Conservation (phyloP, 805 yeast species). For the Peterozyma xylosa region DNA sequence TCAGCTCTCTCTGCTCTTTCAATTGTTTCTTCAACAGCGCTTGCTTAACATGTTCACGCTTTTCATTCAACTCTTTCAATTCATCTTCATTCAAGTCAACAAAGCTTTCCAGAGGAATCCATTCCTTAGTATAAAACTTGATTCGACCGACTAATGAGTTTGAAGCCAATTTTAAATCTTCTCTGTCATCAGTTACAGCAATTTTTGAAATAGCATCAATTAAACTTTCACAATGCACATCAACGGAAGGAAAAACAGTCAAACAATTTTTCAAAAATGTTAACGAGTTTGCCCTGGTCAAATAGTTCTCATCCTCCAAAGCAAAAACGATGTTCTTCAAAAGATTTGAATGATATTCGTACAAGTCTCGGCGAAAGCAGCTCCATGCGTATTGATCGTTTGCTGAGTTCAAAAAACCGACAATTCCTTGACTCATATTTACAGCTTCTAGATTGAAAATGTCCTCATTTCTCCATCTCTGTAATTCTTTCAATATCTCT, state of each 20-base stretch:
- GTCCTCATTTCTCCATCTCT: conserved; percentile 31
- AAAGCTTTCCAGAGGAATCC: conserved; percentile 53
- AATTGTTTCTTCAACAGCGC: conserved; percentile 12
- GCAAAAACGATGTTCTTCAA: conserved; percentile 34
- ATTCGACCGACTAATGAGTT: conserved; percentile 64
- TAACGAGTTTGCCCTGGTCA: conserved; percentile 74
- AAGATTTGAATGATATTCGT: conserved; percentile 47
- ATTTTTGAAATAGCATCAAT: conserved; percentile 39
- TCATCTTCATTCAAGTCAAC: conserved; percentile 40
- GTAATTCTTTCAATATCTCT: conserved; percentile 41
- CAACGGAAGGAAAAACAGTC: conserved; percentile 58
- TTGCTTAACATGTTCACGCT: conserved; percentile 12
- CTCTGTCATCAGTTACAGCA: conserved; percentile 51
- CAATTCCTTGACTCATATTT: not conserved
- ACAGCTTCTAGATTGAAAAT: conserved; percentile 23
- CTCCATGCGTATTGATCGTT: conserved; percentile 16
- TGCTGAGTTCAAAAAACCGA: not conserved
- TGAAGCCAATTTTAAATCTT: conserved; percentile 74
- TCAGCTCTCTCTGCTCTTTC: conserved; percentile 5
- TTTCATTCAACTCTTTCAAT: conserved; percentile 20
- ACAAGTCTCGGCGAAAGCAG: conserved; percentile 31
- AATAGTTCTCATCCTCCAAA: conserved; percentile 50
- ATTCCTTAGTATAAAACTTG: conserved; percentile 41
- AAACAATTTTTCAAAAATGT: conserved; percentile 64
- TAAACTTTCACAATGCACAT: conserved; percentile 54